Percentiles rank a stretch among this genome's conserved stretches.
phyloP scores from a whole-genome alignment of 2,329 filamentous ascomycete genomes.

The Chrysoporthe cubensis region DNA sequence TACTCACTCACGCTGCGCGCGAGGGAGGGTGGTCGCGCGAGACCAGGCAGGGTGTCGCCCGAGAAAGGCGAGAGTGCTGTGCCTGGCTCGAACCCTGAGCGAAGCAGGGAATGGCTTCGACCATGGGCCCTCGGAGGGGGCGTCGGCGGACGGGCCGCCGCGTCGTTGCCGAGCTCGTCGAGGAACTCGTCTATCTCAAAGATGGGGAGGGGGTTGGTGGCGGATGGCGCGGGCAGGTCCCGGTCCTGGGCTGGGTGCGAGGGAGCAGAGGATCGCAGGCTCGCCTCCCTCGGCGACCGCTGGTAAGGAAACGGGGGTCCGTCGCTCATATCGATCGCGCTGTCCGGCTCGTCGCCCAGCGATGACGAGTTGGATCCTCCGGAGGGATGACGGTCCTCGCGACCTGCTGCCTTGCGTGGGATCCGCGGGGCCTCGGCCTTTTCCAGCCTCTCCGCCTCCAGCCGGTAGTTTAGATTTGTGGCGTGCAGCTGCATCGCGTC shows the following conservation, averaged over 20 bases:
- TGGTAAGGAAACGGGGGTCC: constrained; percentile 32
- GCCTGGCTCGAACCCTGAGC: background rate
- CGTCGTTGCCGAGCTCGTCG: constrained; percentile 31
- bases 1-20: constrained; percentile 25
- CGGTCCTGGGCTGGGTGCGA: constrained; percentile 4
- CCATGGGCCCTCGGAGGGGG: constrained; percentile 35
- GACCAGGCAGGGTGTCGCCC: background rate
- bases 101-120: constrained; percentile 21
- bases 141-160: constrained; percentile 33
- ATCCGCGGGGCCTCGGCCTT: constrained; percentile 14
- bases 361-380: constrained; percentile 34
- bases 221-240: constrained; percentile 26
- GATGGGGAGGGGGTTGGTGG: constrained; percentile 34
- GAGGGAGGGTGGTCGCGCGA: constrained; percentile 16
- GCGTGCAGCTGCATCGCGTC: constrained; percentile 71
- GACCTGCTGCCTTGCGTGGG: constrained; percentile 14
- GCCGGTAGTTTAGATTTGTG: constrained; percentile 21
- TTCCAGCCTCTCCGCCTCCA: constrained; percentile 25
- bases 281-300: constrained; percentile 29
- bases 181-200: constrained; percentile 38
- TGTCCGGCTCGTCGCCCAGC: constrained; percentile 44
- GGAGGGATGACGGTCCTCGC: constrained; percentile 18
- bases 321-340: constrained; percentile 44
- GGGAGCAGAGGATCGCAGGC: background rate
- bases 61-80: constrained; percentile 2